Evolutionary conservation across 2,329 filamentous ascomycete genomes (phyloP), one percentile per base, ranked within the genome.

Genomic region (Pochonia chlamydosporia): DNA sequence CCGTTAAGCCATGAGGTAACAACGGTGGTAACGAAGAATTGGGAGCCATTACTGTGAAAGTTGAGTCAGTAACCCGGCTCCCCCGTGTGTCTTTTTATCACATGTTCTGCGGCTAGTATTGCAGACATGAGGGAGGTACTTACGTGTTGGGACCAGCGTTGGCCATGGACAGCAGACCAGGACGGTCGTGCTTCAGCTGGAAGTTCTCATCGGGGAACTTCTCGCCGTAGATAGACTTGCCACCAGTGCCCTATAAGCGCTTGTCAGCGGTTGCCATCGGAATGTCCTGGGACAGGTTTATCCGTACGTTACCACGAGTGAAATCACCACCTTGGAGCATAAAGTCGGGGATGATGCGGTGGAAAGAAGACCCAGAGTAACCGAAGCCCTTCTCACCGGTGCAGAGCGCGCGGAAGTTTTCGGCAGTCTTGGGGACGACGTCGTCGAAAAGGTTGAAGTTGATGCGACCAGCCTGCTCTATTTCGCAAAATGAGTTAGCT

Each of bases 301-400:
- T 39, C 73, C 87, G 70, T 78, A 95, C 90, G 73, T 95, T 93
- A 66, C 84, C 82, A 66, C 87, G 87, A 72, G 89, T 95, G 78
- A 95, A 95, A 80, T 95, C 89, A 80, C 89, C 89, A 69, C 89
- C 90, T 81, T 95, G 90, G 61, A 95, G 85, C 90, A 95, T 95
- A 81, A 95, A 95, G 49, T 89, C 70, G 59, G 87, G 87, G 72
- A 95, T 95, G 72, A 96, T 85, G 62, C 90, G 89, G 81, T 96
- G 89, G 85, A 95, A 95, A 58, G 79, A 78, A 60, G 88, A 93
- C 65, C 81, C 82, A 69, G 80, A 71, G 79, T 95, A 96, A 60
- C 89, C 88, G 70, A 87, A 84, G 64, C 87, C 88, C 74, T 89
- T 82, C 76, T 87, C 79, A 59, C 78, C 78, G 54, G 84, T 89